Conservation (phyloP, 2,329 filamentous ascomycete genomes). For the Pestalotiopsis sp. region DNA sequence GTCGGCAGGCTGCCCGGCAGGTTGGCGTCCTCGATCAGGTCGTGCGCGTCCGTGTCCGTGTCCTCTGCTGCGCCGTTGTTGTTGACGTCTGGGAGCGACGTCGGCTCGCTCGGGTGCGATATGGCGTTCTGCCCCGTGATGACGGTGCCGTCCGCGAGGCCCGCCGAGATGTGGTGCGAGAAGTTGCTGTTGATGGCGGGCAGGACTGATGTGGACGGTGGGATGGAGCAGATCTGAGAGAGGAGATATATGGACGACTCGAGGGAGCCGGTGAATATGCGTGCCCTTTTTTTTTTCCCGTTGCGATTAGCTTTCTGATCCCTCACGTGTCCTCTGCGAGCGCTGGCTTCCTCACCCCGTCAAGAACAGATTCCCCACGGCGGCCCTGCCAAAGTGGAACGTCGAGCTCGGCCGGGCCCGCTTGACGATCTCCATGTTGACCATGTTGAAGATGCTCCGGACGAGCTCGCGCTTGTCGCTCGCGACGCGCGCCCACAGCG, state of each 20-base stretch:
- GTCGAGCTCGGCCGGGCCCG: slow-evolving; percentile 69
- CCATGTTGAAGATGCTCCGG: slow-evolving; percentile 72
- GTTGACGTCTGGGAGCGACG: slow-evolving; percentile 41
- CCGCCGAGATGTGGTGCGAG: slow-evolving; percentile 89
- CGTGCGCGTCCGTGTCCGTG: slow-evolving; percentile 47
- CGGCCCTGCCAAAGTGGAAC: slow-evolving; percentile 76
- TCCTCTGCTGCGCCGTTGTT: slow-evolving; percentile 14
- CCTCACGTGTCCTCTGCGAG: not conserved
- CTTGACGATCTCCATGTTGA: slow-evolving; percentile 79
- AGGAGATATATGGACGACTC: slow-evolving; percentile 91
- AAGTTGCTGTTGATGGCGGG: slow-evolving; percentile 95
- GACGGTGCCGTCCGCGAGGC: slow-evolving; percentile 70
- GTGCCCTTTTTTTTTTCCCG: slow-evolving; percentile 46
- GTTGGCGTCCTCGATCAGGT: slow-evolving; percentile 76
- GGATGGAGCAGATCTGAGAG: slow-evolving; percentile 82
- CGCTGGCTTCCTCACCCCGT: slow-evolving; percentile 54
- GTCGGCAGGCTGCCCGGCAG: slow-evolving; percentile 79
- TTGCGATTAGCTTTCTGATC: not conserved
- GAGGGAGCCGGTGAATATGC: slow-evolving; percentile 88
- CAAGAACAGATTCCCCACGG: slow-evolving; percentile 77
- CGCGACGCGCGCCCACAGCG: slow-evolving; percentile 71
- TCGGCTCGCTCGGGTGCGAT: slow-evolving; percentile 75
- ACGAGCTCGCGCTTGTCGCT: slow-evolving; percentile 76
- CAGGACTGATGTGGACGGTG: slow-evolving; percentile 73
- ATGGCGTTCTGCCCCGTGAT: slow-evolving; percentile 94